Conservation (phyloP, 1,284 basidiomycete species). For the Pseudozyma thailandica region DNA sequence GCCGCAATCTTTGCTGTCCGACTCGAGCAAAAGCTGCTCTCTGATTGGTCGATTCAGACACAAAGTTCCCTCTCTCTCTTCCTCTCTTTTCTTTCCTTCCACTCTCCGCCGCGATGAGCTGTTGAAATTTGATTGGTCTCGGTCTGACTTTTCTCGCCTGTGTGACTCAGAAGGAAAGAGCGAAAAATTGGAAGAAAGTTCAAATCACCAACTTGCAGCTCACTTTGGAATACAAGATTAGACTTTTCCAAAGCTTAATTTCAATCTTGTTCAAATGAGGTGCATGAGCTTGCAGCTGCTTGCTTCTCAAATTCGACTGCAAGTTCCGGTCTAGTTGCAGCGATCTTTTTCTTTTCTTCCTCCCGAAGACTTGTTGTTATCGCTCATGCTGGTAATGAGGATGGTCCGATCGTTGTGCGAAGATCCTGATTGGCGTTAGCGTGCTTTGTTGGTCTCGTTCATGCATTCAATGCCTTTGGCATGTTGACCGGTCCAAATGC, state of each 20-base stretch:
- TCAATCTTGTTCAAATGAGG: neutral
- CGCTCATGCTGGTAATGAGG: neutral
- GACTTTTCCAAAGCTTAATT: neutral
- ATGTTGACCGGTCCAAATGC: neutral
- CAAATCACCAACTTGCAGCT: neutral
- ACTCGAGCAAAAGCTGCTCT: neutral
- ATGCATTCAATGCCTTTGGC: neutral
- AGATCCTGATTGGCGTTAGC: neutral
- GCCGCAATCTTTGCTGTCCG: neutral
- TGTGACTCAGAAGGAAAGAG: constrained; percentile 1
- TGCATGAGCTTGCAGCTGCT: neutral
- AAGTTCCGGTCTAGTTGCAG: constrained; percentile 3
- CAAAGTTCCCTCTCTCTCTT: neutral
- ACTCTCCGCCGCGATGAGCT: neutral
- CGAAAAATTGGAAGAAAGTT: neutral
- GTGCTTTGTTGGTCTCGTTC: neutral
- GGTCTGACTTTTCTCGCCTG: neutral
- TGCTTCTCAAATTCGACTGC: neutral
- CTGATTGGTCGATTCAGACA: constrained; percentile 5
- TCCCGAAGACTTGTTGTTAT: neutral
- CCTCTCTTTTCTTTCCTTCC: neutral
- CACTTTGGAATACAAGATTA: neutral
- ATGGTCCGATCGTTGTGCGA: neutral
- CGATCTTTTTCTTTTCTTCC: neutral
- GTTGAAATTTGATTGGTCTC: constrained; percentile 7